Evolutionary conservation across 352 stramenopile species (phyloP).

Genomic region (Vaucheria bursata): DNA sequence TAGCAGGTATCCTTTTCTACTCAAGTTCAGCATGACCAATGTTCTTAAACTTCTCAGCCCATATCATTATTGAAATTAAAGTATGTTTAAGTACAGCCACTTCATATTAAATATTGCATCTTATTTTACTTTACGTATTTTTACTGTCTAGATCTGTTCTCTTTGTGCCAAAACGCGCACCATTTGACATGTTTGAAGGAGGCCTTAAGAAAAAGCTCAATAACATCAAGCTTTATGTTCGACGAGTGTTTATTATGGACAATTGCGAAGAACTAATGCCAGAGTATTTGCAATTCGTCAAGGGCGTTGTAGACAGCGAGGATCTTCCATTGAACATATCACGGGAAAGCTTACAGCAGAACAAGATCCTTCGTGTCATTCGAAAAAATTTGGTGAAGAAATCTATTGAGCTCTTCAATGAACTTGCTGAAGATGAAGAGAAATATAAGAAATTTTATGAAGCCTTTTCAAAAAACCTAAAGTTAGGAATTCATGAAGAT

Average conservation of each 20-base stretch:
- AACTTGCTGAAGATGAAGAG: conserved; percentile 69
- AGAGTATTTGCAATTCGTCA: conserved; percentile 47
- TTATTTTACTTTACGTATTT: neutral
- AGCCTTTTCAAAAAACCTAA: conserved; percentile 72
- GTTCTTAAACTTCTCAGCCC: too few relatives aligned
- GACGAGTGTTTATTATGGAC: conserved; percentile 74
- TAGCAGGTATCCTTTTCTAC: too few relatives aligned
- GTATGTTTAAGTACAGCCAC: neutral
- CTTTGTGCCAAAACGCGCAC: conserved; percentile 62
- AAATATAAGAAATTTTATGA: conserved; percentile 54
- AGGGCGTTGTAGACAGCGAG: conserved; percentile 82
- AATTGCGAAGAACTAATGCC: conserved; percentile 69
- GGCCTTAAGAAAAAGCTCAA: conserved; percentile 64
- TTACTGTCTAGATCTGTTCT: conserved; percentile 57
- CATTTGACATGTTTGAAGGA: conserved; percentile 63
- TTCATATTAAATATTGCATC: neutral
- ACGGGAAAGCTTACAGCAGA: conserved; percentile 98
- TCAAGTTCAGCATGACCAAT: too few relatives aligned
- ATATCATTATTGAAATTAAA: too few relatives aligned
- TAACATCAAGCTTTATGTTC: conserved; percentile 66
- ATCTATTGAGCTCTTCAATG: conserved; percentile 95
- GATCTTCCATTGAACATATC: conserved; percentile 99
- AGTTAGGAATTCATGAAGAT: conserved; percentile 69
- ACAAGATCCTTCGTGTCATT: conserved; percentile 99
- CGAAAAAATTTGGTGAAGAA: conserved; percentile 99